phyloP scores from a whole-genome alignment of 441 rosid genomes.

The Gossypium lobatum region DNA sequence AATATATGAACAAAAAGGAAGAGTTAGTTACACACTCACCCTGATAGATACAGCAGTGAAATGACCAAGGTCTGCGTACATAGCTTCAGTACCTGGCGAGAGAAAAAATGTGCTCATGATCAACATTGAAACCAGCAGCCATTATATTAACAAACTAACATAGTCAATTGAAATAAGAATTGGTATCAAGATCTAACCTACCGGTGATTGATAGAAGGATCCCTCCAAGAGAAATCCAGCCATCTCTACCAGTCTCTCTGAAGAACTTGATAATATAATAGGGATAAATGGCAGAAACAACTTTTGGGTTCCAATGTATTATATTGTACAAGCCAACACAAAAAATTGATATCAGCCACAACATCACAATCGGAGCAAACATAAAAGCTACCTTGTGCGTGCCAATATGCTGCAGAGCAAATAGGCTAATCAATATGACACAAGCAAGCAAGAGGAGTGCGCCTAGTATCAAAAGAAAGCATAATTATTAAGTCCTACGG shows the following conservation, averaged over 20 bases:
- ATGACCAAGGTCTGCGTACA: slow-evolving; percentile 95
- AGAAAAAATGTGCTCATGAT: slow-evolving; percentile 23
- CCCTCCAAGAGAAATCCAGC: slow-evolving; percentile 97
- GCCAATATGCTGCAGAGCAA: slow-evolving; percentile 90
- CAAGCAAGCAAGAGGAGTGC: slow-evolving; percentile 61
- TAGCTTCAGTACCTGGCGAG: slow-evolving; percentile 83
- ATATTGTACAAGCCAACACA: slow-evolving; percentile 67
- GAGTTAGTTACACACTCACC: slow-evolving; percentile 34
- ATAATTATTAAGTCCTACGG: neutral
- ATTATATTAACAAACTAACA: neutral
- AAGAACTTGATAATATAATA: slow-evolving; percentile 71
- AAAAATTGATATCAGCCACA: slow-evolving; percentile 73
- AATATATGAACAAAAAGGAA: neutral
- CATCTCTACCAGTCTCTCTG: slow-evolving; percentile 58
- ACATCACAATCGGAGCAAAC: slow-evolving; percentile 80
- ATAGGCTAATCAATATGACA: slow-evolving; percentile 77
- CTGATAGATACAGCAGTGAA: slow-evolving; percentile 76
- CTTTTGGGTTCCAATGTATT: slow-evolving; percentile 67
- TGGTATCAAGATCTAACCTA: slow-evolving; percentile 32
- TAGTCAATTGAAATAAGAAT: slow-evolving; percentile 8
- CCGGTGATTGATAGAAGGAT: slow-evolving; percentile 81
- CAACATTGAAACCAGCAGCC: neutral
- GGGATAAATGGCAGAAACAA: slow-evolving; percentile 67
- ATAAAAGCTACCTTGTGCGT: slow-evolving; percentile 79
- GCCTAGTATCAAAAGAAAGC: slow-evolving; percentile 31